A percentile compares a stretch with the other conserved stretches of the same genome.
Conservation (phyloP, 169 alveolate species). For the Plasmodium reichenowi region DNA sequence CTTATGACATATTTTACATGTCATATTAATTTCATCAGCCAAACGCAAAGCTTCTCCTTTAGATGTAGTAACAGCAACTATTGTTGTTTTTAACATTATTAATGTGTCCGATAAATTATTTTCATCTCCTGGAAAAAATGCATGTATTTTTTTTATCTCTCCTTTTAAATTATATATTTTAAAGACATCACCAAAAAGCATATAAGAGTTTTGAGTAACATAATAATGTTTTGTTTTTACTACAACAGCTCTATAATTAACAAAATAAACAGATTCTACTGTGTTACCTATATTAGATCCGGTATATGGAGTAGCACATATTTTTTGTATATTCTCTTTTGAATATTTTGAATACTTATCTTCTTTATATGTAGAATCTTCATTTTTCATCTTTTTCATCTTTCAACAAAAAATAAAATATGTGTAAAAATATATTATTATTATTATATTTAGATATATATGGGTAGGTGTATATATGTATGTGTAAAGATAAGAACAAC, state of each 20-base stretch:
- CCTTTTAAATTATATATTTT: constrained; percentile 65
- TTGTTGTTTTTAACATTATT: constrained; percentile 59
- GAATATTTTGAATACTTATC: constrained; percentile 26
- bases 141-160: constrained; percentile 66
- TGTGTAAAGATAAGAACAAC: background rate
- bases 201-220: constrained; percentile 55
- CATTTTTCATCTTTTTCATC: constrained; percentile 39
- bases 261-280: constrained; percentile 53
- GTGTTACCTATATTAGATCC: constrained; percentile 10
- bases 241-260: constrained; percentile 56
- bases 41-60: constrained; percentile 55
- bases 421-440: too few relatives aligned
- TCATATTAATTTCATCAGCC: constrained; percentile 65
- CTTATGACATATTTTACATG: constrained; percentile 54
- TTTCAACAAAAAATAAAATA: background rate
- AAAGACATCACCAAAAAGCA: constrained; percentile 70
- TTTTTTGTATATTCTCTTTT: constrained; percentile 12
- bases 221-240: constrained; percentile 56
- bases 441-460: background rate
- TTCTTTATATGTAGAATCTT: constrained; percentile 23
- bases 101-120: constrained; percentile 50
- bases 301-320: background rate
- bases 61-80: constrained; percentile 57
- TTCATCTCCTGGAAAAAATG: constrained; percentile 66
- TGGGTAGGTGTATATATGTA: background rate